Base-by-base conservation (phyloP, 192 early-diverging fungal genomes). In the Backusella luteola region DNA sequence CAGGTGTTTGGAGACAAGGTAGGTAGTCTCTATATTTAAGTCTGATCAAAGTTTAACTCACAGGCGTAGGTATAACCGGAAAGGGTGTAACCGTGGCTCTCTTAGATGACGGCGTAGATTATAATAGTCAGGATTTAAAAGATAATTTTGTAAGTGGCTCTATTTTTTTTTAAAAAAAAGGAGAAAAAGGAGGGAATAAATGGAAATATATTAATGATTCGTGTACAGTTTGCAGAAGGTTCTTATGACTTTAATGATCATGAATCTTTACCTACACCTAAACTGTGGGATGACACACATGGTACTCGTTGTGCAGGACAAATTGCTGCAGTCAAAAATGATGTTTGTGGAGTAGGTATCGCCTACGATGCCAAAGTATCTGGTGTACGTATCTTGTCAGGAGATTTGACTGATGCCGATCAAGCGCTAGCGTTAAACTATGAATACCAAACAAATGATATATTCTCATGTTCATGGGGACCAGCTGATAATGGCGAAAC, bases 261-360 rank as follows among this genome's bases (percentile, higher is more conserved):
- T 69, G 86, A 79, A 32, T 75, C 84, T 72, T 78, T 89, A 29
- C 95, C 95, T 11, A 94, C 79, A 63, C 95, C 94, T n/a, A 85
- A 80, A 44, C 56, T 91, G 0, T 69, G 74, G 29, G 91, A 92
- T 66, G 95, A 96, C 79, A 87, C 85, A 68, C 95, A 96, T 82
- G 95, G 95, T 15, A 96, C 95, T 5, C 86, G 95, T 34, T 96
- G 95, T 73, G 95, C 95, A 0, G 95, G 95, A 1, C 91, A 95
- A 84, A 93, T 96, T 9, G 94, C 94, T 0, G 95, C 95, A 35
- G 84, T 81, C 14, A 84, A 85, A 67, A 96, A 96, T 79, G 79
- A 91, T 69, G 89, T 93, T 1, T 95, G 95, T 75, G 94, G 94
- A 17, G 88, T 96, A 0, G 95, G 95, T 17, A 87, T 95, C 41